Conservation (phyloP, 495 filamentous ascomycete species). For the Glutinoglossum americanum region DNA sequence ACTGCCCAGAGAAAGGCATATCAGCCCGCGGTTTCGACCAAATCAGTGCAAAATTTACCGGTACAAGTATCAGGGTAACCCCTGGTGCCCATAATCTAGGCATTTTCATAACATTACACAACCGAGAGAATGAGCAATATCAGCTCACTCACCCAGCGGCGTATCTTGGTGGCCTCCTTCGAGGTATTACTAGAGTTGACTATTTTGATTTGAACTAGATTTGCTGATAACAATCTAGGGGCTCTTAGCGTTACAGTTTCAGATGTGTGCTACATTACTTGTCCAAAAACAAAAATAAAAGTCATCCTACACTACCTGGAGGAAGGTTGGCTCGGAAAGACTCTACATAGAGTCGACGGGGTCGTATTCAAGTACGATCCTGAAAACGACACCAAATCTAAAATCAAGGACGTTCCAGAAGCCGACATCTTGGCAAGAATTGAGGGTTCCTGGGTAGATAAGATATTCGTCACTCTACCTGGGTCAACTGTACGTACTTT, state of each 20-base stretch:
- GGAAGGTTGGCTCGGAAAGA: conserved; percentile 81
- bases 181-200: conserved; percentile 27
- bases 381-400: conserved; percentile 49
- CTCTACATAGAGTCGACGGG: conserved; percentile 79
- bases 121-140: conserved; percentile 69
- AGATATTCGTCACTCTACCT: conserved; percentile 41
- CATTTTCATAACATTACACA: conserved; percentile 76
- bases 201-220: conserved; percentile 3
- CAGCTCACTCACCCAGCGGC: conserved; percentile 86
- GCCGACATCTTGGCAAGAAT: conserved; percentile 67
- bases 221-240: conserved; percentile 7
- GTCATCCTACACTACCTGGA: conserved; percentile 80
- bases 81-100: conserved; percentile 86
- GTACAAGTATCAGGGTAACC: conserved; percentile 75
- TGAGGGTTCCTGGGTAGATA: conserved; percentile 61
- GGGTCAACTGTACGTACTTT: conserved; percentile 22
- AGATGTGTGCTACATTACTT: conserved; percentile 70
- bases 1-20: conserved; percentile 80
- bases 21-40: conserved; percentile 84
- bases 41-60: conserved; percentile 91
- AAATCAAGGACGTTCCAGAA: conserved; percentile 66
- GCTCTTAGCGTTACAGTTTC: conserved; percentile 66
- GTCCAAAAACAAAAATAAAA: conserved; percentile 70
- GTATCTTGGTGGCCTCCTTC: conserved; percentile 72
- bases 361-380: conserved; percentile 79